Percentiles rank a stretch among this genome's conserved stretches.
Evolutionary conservation across 2,329 filamentous ascomycete species (phyloP).

Genomic region (Pseudopyricularia cyperi): DNA sequence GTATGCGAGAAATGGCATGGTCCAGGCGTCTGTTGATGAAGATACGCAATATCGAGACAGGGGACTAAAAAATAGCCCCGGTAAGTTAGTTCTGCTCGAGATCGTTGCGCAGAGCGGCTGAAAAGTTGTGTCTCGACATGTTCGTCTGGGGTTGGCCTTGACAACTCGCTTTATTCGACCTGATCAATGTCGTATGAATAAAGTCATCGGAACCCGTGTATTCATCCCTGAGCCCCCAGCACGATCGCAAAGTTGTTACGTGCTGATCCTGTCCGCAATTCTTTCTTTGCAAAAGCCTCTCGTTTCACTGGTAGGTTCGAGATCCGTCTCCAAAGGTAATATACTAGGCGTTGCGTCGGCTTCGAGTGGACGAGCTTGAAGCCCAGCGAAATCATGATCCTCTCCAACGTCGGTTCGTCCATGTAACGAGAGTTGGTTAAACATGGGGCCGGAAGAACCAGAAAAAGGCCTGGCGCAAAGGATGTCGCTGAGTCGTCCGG

Average conservation of each 20-base stretch:
- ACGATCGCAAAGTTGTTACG: conserved; percentile 90
- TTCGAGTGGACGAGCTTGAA: conserved; percentile 56
- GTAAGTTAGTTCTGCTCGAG: too few species aligned
- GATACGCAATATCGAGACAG: too few species aligned
- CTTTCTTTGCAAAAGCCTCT: conserved; percentile 43
- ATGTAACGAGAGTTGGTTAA: conserved; percentile 85
- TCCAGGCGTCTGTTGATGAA: too few species aligned
- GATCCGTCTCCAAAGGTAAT: conserved; percentile 66
- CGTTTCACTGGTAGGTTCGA: conserved; percentile 9
- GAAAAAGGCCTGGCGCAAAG: conserved; percentile 60
- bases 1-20: too few species aligned
- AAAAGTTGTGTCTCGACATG: too few species aligned
- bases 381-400: conserved; percentile 67
- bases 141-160: too few species aligned
- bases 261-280: conserved; percentile 59
- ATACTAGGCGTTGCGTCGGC: conserved; percentile 70
- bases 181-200: neutral
- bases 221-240: conserved; percentile 25
- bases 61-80: too few species aligned
- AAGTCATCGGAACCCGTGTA: neutral
- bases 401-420: conserved; percentile 52
- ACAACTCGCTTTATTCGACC: too few species aligned
- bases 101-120: too few species aligned
- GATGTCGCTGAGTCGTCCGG: conserved; percentile 11
- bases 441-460: conserved; percentile 82